A percentile compares a stretch with the other conserved stretches of the same genome.
Evolutionary conservation across 805 yeast species (phyloP).

Genomic region (Ogataea trehaloabstinens): DNA sequence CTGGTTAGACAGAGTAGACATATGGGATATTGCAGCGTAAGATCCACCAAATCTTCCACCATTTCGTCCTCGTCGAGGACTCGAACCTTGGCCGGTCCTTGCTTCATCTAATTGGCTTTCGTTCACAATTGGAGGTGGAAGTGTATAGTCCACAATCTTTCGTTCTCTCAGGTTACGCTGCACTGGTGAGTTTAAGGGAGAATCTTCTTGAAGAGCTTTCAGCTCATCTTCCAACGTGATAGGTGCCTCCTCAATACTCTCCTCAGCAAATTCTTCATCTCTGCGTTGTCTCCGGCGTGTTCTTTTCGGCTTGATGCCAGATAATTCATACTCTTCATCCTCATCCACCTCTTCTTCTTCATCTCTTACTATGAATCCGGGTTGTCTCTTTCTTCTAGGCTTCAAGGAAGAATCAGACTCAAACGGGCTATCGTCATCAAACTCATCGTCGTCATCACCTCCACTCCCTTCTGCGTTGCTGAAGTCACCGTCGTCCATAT

Average conservation of each 20-base stretch:
- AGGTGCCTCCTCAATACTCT: slow-evolving; percentile 20
- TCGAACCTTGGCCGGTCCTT: slow-evolving; percentile 16
- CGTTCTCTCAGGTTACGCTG: slow-evolving; percentile 59
- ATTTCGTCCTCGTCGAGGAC: slow-evolving; percentile 31
- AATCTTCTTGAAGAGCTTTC: slow-evolving; percentile 55
- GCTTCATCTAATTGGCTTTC: slow-evolving; percentile 35
- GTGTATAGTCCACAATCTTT: slow-evolving; percentile 72
- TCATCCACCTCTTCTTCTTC: slow-evolving; percentile 24
- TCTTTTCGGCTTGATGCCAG: slow-evolving; percentile 3
- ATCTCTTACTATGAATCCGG: slow-evolving; percentile 25
- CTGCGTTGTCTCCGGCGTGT: slow-evolving; percentile 9
- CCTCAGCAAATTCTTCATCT: slow-evolving; percentile 11
- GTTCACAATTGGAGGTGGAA: slow-evolving; percentile 74
- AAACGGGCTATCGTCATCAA: slow-evolving; percentile 19
- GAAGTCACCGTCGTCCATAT: slow-evolving; percentile 29
- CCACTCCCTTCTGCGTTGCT: slow-evolving; percentile 18
- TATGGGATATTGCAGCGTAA: slow-evolving; percentile 9
- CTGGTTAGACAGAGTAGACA: slow-evolving; percentile 29
- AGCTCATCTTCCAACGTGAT: slow-evolving; percentile 61
- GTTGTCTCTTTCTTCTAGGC: slow-evolving; percentile 18
- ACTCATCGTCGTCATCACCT: slow-evolving; percentile 24
- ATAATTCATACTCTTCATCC: slow-evolving; percentile 18
- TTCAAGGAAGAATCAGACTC: slow-evolving; percentile 21
- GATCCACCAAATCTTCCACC: slow-evolving; percentile 23
- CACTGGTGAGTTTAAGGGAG: slow-evolving; percentile 50